Percentiles rank a stretch among this genome's conserved stretches.
phyloP scores from a whole-genome alignment of 2,329 filamentous ascomycete genomes.

The Penicillium sumatraense region DNA sequence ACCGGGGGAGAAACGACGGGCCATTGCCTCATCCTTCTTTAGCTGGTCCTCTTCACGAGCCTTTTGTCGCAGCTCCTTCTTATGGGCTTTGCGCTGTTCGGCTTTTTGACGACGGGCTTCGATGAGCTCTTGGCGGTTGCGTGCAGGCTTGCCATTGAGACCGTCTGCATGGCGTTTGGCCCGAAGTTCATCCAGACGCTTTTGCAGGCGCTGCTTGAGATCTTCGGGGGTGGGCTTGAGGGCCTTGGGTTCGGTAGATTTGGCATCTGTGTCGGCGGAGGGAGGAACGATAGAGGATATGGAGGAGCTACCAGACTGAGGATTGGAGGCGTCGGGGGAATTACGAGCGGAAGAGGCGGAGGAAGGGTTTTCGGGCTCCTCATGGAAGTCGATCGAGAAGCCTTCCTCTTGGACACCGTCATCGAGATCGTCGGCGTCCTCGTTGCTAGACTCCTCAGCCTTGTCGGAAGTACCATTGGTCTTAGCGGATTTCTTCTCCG shows the following conservation, averaged over 20 bases:
- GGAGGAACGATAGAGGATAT: conserved; percentile 67
- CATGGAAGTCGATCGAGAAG: conserved; percentile 54
- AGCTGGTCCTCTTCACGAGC: conserved; percentile 79
- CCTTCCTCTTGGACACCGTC: conserved; percentile 53
- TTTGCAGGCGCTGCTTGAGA: conserved; percentile 77
- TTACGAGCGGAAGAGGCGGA: conserved; percentile 55
- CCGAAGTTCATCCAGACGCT: conserved; percentile 82
- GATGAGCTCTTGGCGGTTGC: conserved; percentile 88
- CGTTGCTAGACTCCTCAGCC: conserved; percentile 24
- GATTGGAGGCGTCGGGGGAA: conserved; percentile 62
- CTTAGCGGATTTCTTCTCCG: conserved; percentile 31
- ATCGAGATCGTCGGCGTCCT: conserved; percentile 34
- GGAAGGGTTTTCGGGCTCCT: conserved; percentile 42
- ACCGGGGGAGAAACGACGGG: conserved; percentile 59
- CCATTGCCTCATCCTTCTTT: conserved; percentile 61
- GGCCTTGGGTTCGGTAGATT: conserved; percentile 58
- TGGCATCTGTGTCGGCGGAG: conserved; percentile 32
- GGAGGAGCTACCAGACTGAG: conserved; percentile 65
- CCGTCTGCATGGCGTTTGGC: conserved; percentile 87
- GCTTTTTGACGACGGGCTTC: conserved; percentile 87
- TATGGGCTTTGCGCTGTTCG: conserved; percentile 81
- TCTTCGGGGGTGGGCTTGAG: conserved; percentile 72
- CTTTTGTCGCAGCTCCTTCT: conserved; percentile 79
- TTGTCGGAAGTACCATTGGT: conserved; percentile 21
- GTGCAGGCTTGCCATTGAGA: conserved; percentile 77